These are phyloP conservation scores for Malus hybrid DNA, from an alignment of 331 rosid species.

Conservation along the genomic window DNA sequence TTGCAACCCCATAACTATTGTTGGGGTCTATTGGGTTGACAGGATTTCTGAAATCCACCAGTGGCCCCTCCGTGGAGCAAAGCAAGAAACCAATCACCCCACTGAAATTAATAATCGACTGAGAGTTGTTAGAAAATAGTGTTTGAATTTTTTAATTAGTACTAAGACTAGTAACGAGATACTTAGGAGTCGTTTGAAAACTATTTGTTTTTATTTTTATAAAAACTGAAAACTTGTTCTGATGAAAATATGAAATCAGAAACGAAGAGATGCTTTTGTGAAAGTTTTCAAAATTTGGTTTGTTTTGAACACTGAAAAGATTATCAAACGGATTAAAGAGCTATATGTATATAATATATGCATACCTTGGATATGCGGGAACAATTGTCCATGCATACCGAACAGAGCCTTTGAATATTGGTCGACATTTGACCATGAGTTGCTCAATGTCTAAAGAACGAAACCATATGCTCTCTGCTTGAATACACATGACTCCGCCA, in stretches of 20 bases:
- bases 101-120: slow-evolving; percentile 12
- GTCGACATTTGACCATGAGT: slow-evolving; percentile 26
- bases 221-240: no score
- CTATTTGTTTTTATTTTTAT: no score
- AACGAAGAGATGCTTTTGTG: no score
- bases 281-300: neutral
- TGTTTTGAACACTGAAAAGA: neutral
- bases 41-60: slow-evolving; percentile 49
- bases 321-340: neutral
- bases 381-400: slow-evolving; percentile 55
- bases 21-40: slow-evolving; percentile 37
- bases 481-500: slow-evolving; percentile 51
- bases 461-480: slow-evolving; percentile 59
- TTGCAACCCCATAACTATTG: slow-evolving; percentile 33
- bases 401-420: slow-evolving; percentile 41
- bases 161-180: no score
- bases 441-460: slow-evolving; percentile 24
- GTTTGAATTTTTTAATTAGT: no score
- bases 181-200: no score
- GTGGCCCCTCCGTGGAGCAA: slow-evolving; percentile 48
- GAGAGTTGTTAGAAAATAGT: no score
- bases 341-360: neutral
- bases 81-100: slow-evolving; percentile 68
- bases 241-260: no score
- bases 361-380: slow-evolving; percentile 57